Percentiles rank a stretch among this genome's conserved stretches.
These are phyloP conservation scores for Solidago caesia DNA, from an alignment of 129 eudicot genomes.

Conservation along the genomic window DNA sequence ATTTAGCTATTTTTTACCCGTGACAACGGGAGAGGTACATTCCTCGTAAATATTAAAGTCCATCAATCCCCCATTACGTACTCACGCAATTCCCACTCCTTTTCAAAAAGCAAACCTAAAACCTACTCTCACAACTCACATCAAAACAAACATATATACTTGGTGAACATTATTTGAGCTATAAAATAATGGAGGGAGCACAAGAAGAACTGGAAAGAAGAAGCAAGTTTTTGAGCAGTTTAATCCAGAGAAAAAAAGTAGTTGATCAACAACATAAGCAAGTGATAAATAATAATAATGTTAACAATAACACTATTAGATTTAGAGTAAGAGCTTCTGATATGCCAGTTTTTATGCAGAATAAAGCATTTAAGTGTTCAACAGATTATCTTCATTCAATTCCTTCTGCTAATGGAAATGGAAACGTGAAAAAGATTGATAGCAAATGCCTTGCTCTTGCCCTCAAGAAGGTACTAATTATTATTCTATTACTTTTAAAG, in stretches of 20 bases:
- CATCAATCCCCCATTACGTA: constrained; percentile 29
- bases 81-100: constrained; percentile 33
- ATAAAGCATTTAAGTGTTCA: constrained; percentile 56
- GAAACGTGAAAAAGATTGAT: constrained; percentile 48
- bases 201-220: constrained; percentile 77
- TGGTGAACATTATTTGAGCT: neutral
- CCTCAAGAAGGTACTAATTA: constrained; percentile 57
- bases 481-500: no score
- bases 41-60: neutral
- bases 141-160: neutral
- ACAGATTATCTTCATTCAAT: constrained; percentile 41
- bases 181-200: constrained; percentile 45
- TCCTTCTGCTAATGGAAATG: constrained; percentile 23
- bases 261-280: constrained; percentile 38
- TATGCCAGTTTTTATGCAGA: constrained; percentile 68
- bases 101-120: constrained; percentile 28
- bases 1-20: no score
- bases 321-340: constrained; percentile 73
- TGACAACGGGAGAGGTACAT: no score
- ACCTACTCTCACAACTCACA: neutral
- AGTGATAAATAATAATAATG: neutral
- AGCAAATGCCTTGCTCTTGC: constrained; percentile 82
- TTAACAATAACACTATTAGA: constrained; percentile 10
- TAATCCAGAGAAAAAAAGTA: constrained; percentile 56
- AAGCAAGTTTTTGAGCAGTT: constrained; percentile 73